Conservation (phyloP, 2,329 filamentous ascomycete species). For the Tolypocladium album region DNA sequence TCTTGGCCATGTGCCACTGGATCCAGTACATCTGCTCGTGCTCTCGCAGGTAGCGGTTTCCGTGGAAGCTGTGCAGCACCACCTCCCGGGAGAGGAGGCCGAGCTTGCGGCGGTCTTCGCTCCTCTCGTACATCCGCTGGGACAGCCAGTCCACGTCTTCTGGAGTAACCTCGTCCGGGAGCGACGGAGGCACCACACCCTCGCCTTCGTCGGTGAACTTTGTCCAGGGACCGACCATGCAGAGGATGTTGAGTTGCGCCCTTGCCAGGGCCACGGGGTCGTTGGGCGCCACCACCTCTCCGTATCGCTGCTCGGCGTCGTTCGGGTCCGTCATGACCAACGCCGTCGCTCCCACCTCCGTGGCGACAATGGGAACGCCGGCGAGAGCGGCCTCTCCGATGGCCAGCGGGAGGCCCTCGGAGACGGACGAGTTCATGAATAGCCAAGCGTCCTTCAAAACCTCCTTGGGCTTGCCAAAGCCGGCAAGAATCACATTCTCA, state of each 20-base stretch:
- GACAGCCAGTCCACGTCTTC: slow-evolving; percentile 43
- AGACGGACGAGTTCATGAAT: slow-evolving; percentile 47
- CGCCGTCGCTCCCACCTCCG: slow-evolving; percentile 44
- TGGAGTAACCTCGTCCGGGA: slow-evolving; percentile 28
- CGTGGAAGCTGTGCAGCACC: slow-evolving; percentile 48
- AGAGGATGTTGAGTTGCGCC: slow-evolving; percentile 52
- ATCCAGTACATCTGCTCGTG: slow-evolving; percentile 52
- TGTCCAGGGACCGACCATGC: slow-evolving; percentile 50
- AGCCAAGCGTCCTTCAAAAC: slow-evolving; percentile 46
- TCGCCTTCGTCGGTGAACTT: slow-evolving; percentile 42
- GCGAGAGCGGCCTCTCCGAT: slow-evolving; percentile 47
- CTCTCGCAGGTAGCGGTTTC: slow-evolving; percentile 48
- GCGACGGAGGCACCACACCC: slow-evolving; percentile 15
- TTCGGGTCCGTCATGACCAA: slow-evolving; percentile 42
- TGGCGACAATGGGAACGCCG: slow-evolving; percentile 44
- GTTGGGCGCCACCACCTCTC: slow-evolving; percentile 53
- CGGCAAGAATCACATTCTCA: slow-evolving; percentile 38
- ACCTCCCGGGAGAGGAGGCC: slow-evolving; percentile 48
- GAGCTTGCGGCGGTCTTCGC: slow-evolving; percentile 40
- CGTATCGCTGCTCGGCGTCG: slow-evolving; percentile 37
- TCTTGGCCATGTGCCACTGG: slow-evolving; percentile 21
- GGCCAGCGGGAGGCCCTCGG: slow-evolving; percentile 43
- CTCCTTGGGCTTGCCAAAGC: slow-evolving; percentile 44
- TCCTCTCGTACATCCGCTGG: slow-evolving; percentile 49
- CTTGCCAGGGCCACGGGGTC: slow-evolving; percentile 48